Percentiles rank a stretch among this genome's conserved stretches.
phyloP scores from a whole-genome alignment of 768 basidiomycete species.

The Tylopilus vinaceipallidus region DNA sequence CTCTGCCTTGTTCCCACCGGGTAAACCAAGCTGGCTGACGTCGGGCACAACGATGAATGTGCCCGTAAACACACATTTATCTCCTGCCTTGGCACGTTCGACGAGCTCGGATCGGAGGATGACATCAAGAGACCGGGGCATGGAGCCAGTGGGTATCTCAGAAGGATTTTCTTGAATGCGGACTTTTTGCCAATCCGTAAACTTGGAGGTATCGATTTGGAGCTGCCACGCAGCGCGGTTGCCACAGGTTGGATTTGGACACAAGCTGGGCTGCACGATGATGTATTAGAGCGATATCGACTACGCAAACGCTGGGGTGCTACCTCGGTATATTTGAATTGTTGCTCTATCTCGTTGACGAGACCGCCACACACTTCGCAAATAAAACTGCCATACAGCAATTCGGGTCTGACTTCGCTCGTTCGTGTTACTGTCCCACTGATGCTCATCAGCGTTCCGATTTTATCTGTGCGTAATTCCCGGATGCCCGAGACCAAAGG shows the following conservation, averaged over 20 bases:
- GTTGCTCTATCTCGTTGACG: conserved; percentile 94
- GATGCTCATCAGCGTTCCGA: conserved; percentile 92
- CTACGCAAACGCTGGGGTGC: background rate
- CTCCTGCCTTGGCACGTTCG: conserved; percentile 98
- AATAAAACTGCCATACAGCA: conserved; percentile 89
- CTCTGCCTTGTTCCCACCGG: conserved; percentile 90
- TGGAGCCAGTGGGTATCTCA: conserved; percentile 97
- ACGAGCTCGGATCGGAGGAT: conserved; percentile 94
- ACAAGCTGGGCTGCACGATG: conserved; percentile 71
- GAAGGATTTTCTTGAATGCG: conserved; percentile 98
- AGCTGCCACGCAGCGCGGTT: conserved; percentile 91
- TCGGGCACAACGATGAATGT: conserved; percentile 99
- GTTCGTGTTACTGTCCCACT: conserved; percentile 97
- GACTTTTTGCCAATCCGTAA: conserved; percentile 99
- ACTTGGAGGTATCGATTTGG: conserved; percentile 93
- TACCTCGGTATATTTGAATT: conserved; percentile 99
- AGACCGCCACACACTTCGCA: conserved; percentile 87
- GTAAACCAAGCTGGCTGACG: conserved; percentile 92
- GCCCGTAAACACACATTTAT: conserved; percentile 97
- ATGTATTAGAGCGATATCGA: conserved; percentile 8
- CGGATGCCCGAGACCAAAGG: conserved; percentile 94
- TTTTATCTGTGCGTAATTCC: conserved; percentile 87
- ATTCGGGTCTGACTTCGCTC: conserved; percentile 93
- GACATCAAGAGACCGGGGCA: conserved; percentile 96
- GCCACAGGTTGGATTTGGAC: conserved; percentile 92